These are phyloP conservation scores for Leccinum subspadiceum DNA, from an alignment of 1,284 basidiomycete species.

Conservation along the genomic window DNA sequence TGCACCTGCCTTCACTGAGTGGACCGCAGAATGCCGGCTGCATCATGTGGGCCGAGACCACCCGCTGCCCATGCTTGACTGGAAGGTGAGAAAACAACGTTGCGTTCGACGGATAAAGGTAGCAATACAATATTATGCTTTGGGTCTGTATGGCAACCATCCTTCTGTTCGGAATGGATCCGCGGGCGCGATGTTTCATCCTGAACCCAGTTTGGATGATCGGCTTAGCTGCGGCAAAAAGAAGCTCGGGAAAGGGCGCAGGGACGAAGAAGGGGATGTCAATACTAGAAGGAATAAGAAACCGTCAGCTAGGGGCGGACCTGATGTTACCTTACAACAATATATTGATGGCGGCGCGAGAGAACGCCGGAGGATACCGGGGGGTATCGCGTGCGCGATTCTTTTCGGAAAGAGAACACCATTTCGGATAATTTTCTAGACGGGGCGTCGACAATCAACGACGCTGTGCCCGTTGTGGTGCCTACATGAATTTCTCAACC, in stretches of 20 bases:
- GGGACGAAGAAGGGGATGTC: slow-evolving; percentile 9
- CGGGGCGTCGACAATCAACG: slow-evolving; percentile 2
- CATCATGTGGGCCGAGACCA: slow-evolving; percentile 16
- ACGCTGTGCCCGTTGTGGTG: not conserved
- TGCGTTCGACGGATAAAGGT: slow-evolving; percentile 17
- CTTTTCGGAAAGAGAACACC: slow-evolving; percentile 1
- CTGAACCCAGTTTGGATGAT: slow-evolving; percentile 16
- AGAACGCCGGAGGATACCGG: slow-evolving; percentile 22
- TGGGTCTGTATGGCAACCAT: slow-evolving; percentile 20
- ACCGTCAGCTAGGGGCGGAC: slow-evolving; percentile 5
- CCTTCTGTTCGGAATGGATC: slow-evolving; percentile 20
- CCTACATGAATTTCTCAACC: not conserved
- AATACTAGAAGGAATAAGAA: slow-evolving; percentile 13
- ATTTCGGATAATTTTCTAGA: slow-evolving; percentile 6
- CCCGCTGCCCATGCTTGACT: slow-evolving; percentile 20
- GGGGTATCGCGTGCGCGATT: slow-evolving; percentile 3
- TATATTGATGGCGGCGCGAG: slow-evolving; percentile 9
- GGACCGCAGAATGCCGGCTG: slow-evolving; percentile 14
- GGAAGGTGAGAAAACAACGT: slow-evolving; percentile 20
- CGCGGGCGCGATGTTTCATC: slow-evolving; percentile 27
- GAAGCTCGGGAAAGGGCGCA: slow-evolving; percentile 18
- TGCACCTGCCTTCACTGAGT: slow-evolving; percentile 5
- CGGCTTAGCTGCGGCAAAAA: slow-evolving; percentile 27
- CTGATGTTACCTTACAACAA: slow-evolving; percentile 8
- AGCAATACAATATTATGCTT: slow-evolving; percentile 7